Evolutionary conservation across 768 basidiomycete genomes (phyloP).

Genomic region (Boletellus ananiceps): DNA sequence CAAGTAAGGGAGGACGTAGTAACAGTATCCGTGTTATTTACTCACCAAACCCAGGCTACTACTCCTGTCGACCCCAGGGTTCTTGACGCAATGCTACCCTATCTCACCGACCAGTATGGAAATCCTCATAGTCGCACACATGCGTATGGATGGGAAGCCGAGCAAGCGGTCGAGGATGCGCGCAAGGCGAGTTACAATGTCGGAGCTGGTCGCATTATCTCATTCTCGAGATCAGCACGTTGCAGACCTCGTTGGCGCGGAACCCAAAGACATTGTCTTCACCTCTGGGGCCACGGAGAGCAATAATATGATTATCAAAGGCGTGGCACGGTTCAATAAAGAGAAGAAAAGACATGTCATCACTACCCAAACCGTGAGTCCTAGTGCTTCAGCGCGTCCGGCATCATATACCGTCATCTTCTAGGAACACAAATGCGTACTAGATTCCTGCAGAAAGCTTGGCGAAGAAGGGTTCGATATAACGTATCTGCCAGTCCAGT

Average conservation of each 20-base stretch:
- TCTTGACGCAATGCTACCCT: slow-evolving; percentile 95
- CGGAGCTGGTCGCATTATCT: neutral
- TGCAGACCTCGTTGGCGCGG: slow-evolving; percentile 90
- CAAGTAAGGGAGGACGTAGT: slow-evolving; percentile 51
- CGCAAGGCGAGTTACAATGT: slow-evolving; percentile 54
- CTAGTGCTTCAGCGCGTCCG: neutral
- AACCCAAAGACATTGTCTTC: slow-evolving; percentile 93
- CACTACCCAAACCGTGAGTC: slow-evolving; percentile 84
- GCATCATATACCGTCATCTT: slow-evolving; percentile 5
- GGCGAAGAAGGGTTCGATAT: slow-evolving; percentile 96
- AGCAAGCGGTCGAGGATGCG: slow-evolving; percentile 88
- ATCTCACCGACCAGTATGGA: slow-evolving; percentile 90
- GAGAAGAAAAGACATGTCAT: slow-evolving; percentile 92
- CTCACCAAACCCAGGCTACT: slow-evolving; percentile 62
- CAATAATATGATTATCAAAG: slow-evolving; percentile 97
- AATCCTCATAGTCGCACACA: slow-evolving; percentile 98
- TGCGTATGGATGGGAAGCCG: slow-evolving; percentile 99
- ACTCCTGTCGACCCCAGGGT: slow-evolving; percentile 97
- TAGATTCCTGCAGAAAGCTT: slow-evolving; percentile 94
- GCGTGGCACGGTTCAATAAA: slow-evolving; percentile 91
- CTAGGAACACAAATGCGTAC: slow-evolving; percentile 97
- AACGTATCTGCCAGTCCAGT: slow-evolving; percentile 92
- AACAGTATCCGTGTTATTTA: neutral
- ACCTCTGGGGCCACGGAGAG: slow-evolving; percentile 98
- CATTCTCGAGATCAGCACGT: slow-evolving; percentile 53